These are phyloP conservation scores for Citrus glauca DNA, from an alignment of 345 rosid species.

Conservation along the genomic window DNA sequence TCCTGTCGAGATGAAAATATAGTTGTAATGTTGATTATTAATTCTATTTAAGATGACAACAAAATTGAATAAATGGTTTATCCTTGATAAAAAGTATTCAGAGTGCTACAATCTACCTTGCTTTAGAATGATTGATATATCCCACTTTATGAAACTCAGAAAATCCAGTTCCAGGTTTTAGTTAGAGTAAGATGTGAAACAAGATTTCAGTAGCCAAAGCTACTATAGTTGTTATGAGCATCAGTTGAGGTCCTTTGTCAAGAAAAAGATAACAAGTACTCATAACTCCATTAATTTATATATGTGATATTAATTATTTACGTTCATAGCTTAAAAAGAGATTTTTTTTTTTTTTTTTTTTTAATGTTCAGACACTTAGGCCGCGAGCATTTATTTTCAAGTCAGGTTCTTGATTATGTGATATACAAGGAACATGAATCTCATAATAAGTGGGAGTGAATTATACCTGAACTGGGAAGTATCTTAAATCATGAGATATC, in stretches of 20 bases:
- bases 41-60: neutral
- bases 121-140: neutral
- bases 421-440: neutral
- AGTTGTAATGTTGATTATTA: neutral
- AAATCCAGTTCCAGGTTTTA: neutral
- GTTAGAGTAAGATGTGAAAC: neutral
- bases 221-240: neutral
- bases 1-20: constrained; percentile 32
- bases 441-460: neutral
- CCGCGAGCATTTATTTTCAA: neutral
- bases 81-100: neutral
- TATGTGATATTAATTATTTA: neutral
- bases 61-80: neutral
- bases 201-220: neutral
- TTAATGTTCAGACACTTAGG: neutral
- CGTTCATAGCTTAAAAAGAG: neutral
- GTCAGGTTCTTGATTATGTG: neutral
- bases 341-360: neutral
- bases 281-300: neutral
- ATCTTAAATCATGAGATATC: constrained; percentile 51
- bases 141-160: neutral
- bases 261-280: neutral
- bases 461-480: constrained; percentile 51
- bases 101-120: neutral
- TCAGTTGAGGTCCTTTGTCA: neutral